Evolutionary conservation across 352 stramenopile species (phyloP).

Genomic region (Phytophthora pluvialis): DNA sequence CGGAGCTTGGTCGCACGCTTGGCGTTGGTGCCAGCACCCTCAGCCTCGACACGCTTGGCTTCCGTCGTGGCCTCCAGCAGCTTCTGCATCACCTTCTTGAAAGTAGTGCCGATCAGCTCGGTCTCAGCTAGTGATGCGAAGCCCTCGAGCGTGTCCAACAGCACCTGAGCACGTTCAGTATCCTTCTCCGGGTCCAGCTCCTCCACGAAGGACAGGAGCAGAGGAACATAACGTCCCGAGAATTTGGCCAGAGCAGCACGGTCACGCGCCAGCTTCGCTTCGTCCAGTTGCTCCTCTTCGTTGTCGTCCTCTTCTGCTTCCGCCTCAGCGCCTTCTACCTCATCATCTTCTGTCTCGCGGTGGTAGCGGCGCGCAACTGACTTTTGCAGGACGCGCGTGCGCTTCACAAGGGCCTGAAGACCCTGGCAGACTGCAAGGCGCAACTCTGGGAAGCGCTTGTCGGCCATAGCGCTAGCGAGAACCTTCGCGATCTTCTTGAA

Average conservation of each 20-base stretch:
- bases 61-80: conserved; percentile 85
- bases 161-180: conserved; percentile 65
- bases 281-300: conserved; percentile 68
- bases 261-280: conserved; percentile 78
- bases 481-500: conserved; percentile 91
- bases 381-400: conserved; percentile 55
- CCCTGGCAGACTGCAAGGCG: conserved; percentile 86
- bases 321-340: conserved; percentile 45
- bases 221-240: conserved; percentile 80
- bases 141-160: conserved; percentile 83
- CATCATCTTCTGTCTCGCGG: conserved; percentile 53
- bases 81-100: conserved; percentile 92
- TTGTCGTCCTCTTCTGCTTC: conserved; percentile 45
- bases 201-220: conserved; percentile 87
- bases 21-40: conserved; percentile 40
- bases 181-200: conserved; percentile 83
- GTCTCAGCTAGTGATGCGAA: conserved; percentile 82
- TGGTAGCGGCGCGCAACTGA: conserved; percentile 47
- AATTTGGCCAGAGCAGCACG: conserved; percentile 82
- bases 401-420: conserved; percentile 83
- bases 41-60: conserved; percentile 65
- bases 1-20: conserved; percentile 65
- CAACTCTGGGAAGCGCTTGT: conserved; percentile 87
- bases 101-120: conserved; percentile 68
- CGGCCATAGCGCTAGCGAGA: conserved; percentile 85